These are phyloP conservation scores for Schoenoplectus triqueter DNA, from an alignment of 202 grass and related monocot genomes.

Conservation along the genomic window DNA sequence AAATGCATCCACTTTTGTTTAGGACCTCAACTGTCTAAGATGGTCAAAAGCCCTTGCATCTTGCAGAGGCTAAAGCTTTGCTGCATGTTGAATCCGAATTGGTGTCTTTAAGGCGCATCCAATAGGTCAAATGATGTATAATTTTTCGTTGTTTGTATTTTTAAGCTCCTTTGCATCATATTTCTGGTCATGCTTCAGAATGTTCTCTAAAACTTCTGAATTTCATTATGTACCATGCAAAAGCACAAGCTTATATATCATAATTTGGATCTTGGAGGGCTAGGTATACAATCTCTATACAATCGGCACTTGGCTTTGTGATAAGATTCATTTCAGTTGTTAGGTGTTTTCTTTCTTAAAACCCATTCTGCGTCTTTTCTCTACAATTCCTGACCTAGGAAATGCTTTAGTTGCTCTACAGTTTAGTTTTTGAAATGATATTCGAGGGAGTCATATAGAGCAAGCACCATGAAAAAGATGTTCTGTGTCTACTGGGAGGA, in stretches of 20 bases:
- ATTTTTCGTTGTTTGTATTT: too few relatives aligned
- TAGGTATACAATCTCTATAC: too few relatives aligned
- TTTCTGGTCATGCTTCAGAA: not conserved
- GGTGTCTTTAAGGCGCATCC: slow-evolving; percentile 73
- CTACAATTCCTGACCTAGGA: too few relatives aligned
- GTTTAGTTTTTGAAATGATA: too few relatives aligned
- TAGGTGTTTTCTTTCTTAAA: too few relatives aligned
- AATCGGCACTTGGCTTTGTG: too few relatives aligned
- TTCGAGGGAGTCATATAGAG: too few relatives aligned
- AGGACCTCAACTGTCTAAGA: slow-evolving; percentile 91
- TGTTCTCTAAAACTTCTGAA: slow-evolving; percentile 6
- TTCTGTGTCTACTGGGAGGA: too few relatives aligned
- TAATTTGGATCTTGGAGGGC: slow-evolving; percentile 15
- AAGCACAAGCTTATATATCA: not conserved
- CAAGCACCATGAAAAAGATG: too few relatives aligned
- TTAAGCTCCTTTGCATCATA: not conserved
- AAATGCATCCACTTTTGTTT: slow-evolving; percentile 91
- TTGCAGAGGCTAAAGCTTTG: slow-evolving; percentile 82
- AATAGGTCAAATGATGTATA: slow-evolving; percentile 49
- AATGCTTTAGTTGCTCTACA: too few relatives aligned
- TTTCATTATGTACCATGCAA: not conserved
- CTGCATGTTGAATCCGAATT: slow-evolving; percentile 72
- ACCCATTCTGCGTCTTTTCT: too few relatives aligned
- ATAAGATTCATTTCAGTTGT: too few relatives aligned
- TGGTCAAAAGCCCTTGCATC: slow-evolving; percentile 86